Percentiles rank a stretch among this genome's conserved stretches.
These are phyloP conservation scores for Serendipita vermifera DNA, from an alignment of 768 basidiomycete species.

Conservation along the genomic window DNA sequence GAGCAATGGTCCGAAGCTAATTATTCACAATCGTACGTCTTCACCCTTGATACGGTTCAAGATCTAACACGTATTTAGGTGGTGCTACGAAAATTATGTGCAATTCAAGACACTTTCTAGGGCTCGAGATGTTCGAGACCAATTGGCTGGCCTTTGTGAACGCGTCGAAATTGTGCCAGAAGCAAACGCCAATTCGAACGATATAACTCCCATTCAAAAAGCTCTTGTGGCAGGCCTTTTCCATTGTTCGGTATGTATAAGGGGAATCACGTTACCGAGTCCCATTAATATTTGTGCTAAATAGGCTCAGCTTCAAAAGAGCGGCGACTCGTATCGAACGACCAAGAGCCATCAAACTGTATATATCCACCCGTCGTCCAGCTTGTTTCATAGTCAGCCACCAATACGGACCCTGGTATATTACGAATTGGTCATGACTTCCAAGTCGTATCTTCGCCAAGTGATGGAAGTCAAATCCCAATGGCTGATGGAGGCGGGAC, in stretches of 20 bases:
- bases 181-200: slow-evolving; percentile 81
- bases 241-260: slow-evolving; percentile 66
- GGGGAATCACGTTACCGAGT: background rate
- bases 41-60: background rate
- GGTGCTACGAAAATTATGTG: slow-evolving; percentile 90
- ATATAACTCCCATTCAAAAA: slow-evolving; percentile 88
- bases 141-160: slow-evolving; percentile 89
- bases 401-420: slow-evolving; percentile 83
- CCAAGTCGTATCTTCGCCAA: slow-evolving; percentile 94
- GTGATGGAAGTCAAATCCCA: slow-evolving; percentile 96
- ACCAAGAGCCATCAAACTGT: slow-evolving; percentile 94
- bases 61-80: slow-evolving; percentile 2
- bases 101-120: slow-evolving; percentile 91
- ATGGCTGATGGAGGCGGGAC: slow-evolving; percentile 93
- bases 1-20: slow-evolving; percentile 98
- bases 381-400: slow-evolving; percentile 89
- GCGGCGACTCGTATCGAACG: slow-evolving; percentile 93
- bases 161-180: slow-evolving; percentile 87
- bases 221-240: slow-evolving; percentile 92
- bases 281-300: slow-evolving; percentile 14
- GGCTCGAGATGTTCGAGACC: slow-evolving; percentile 91
- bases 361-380: slow-evolving; percentile 91
- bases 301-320: slow-evolving; percentile 84
- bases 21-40: slow-evolving; percentile 72
- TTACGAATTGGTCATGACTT: slow-evolving; percentile 95